These are phyloP conservation scores for Xylaria venustula DNA, from an alignment of 495 filamentous ascomycete species.

Conservation along the genomic window DNA sequence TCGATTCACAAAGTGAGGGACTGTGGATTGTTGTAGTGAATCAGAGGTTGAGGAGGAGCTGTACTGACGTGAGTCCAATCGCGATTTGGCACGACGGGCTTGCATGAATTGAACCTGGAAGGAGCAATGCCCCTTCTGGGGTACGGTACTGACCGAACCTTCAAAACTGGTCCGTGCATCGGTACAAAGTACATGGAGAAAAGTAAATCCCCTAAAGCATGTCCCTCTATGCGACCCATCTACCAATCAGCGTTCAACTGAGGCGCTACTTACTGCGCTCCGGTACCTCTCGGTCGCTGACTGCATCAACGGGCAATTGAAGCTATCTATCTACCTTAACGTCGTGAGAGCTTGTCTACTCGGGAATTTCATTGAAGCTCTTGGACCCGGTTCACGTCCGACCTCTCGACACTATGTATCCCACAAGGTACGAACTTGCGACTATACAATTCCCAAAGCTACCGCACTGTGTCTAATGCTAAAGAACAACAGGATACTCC, in stretches of 20 bases:
- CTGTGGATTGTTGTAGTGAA: too few species aligned
- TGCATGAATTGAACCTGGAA: background rate
- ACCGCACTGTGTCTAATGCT: background rate
- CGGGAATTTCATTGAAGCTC: background rate
- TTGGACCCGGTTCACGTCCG: background rate
- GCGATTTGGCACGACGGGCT: slow-evolving; percentile 8
- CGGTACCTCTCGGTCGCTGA: too few species aligned
- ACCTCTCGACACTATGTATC: slow-evolving; percentile 36
- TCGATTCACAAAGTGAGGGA: too few species aligned
- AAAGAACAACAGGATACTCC: slow-evolving; percentile 34
- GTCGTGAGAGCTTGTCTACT: background rate
- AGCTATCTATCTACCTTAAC: background rate
- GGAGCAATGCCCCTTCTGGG: background rate
- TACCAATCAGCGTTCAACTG: slow-evolving; percentile 3
- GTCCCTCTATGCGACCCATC: background rate
- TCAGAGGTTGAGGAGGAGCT: too few species aligned
- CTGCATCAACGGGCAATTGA: too few species aligned
- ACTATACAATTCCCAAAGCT: background rate
- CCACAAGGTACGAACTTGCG: slow-evolving; percentile 35
- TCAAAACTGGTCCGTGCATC: background rate
- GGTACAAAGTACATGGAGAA: background rate
- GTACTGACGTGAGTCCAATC: slow-evolving; percentile 14
- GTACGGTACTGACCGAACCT: background rate
- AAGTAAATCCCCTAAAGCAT: background rate
- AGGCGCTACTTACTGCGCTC: too few species aligned